A percentile compares a stretch with the other conserved stretches of the same genome.
Evolutionary conservation across 2,329 filamentous ascomycete species (phyloP).

Genomic region (Rugonectria rugulosa): DNA sequence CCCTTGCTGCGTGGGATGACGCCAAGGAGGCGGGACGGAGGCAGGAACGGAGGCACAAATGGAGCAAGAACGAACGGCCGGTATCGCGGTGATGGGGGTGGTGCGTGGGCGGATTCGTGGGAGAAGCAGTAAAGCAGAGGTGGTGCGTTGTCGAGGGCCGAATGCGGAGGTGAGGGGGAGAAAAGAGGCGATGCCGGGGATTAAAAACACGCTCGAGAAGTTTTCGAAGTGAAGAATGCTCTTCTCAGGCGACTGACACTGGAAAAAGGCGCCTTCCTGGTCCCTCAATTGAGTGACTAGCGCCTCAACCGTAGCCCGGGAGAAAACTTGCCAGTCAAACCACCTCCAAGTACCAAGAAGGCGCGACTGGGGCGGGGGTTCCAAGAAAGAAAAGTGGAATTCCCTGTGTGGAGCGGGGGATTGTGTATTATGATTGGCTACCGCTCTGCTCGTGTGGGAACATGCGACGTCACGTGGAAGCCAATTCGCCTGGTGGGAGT

Average conservation of each 20-base stretch:
- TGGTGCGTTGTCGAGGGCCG: conserved; percentile 39
- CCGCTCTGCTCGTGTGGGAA: neutral
- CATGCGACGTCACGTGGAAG: conserved; percentile 14
- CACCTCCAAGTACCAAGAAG: conserved; percentile 14
- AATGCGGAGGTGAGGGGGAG: conserved; percentile 45
- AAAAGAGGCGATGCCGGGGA: conserved; percentile 29
- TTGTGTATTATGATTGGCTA: conserved; percentile 13
- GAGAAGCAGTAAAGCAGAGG: conserved; percentile 28
- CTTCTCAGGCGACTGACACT: conserved; percentile 10
- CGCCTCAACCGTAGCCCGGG: conserved; percentile 13
- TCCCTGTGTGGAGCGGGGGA: conserved; percentile 9
- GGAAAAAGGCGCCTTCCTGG: conserved; percentile 24
- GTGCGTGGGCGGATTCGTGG: conserved; percentile 33
- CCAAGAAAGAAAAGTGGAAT: conserved; percentile 17
- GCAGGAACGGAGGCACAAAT: conserved; percentile 17
- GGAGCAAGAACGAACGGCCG: conserved; percentile 28
- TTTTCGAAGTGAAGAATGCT: conserved; percentile 26
- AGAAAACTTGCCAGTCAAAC: conserved; percentile 21
- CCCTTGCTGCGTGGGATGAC: conserved; percentile 18
- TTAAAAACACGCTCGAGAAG: conserved; percentile 20
- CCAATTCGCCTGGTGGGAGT: conserved; percentile 5
- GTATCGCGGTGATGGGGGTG: conserved; percentile 39
- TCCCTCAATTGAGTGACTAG: conserved; percentile 21
- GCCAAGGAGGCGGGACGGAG: conserved; percentile 24
- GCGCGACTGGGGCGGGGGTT: conserved; percentile 16